Evolutionary conservation across 805 yeast genomes (phyloP), one percentile per base, ranked within the genome.

Genomic region (Alloascoidea hylecoeti): DNA sequence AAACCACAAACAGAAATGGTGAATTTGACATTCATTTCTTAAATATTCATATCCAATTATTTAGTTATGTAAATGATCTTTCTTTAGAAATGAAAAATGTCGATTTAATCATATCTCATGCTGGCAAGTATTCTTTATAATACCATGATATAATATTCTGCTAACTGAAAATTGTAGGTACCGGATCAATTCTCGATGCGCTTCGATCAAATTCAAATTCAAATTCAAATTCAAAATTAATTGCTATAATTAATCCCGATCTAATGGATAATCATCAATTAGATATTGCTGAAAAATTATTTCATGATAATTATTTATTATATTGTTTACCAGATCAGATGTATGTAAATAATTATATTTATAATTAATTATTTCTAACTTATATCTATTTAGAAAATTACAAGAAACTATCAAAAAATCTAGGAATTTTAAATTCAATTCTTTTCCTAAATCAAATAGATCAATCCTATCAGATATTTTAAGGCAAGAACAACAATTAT

Each of bases 201-300:
- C 55, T 85, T 28, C 63, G 92, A 16, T 23, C 30, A 23, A 9
- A 9, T 9, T 9, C 13, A 9, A 49, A 50, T 18, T 41, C 56
- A 13, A 39, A 56, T 1, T 77, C 72, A 49, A 39, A 56, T 1
- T 77, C 72, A 49, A 72, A 68, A 16, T 57, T 85, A 40, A 59
- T 88, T 1, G 86, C 81, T 4, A 78, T 85, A 18, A 70, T 76
- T 5, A 89, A 89, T 53, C 66, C 68, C 6, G 46, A 54, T 3
- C 65, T 92, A n/a, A 81, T 84, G 83, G 83, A 83, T 52, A 83
- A 86, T 51, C 96, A 88, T 53, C 96, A 88, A 53, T 44, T 57
- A 14, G 89, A 88, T 43, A 75, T 83, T 4, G 92, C 95, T 0
- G 49, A 53, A n/a, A 74, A 68, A 38, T 62, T 80, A 35, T 61